phyloP scores from a whole-genome alignment of 345 rosid species.

The Salix arbutifolia region DNA sequence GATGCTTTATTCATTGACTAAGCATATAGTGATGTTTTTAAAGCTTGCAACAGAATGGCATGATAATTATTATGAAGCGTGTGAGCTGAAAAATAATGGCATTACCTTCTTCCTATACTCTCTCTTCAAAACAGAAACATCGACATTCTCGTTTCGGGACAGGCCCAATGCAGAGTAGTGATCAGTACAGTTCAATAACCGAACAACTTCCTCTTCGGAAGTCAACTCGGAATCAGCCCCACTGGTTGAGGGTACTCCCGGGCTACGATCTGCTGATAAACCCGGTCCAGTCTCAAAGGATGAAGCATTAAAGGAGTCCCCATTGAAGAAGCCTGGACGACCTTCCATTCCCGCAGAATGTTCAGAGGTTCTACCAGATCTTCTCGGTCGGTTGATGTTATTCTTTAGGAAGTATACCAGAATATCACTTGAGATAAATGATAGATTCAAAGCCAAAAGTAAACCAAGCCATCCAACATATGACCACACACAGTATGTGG shows the following conservation, averaged over 20 bases:
- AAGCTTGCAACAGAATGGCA: slow-evolving; percentile 3
- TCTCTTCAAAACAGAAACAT: slow-evolving; percentile 62
- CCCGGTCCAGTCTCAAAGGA: slow-evolving; percentile 61
- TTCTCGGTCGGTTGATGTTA: slow-evolving; percentile 47
- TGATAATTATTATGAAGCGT: background rate
- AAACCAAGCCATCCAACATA: slow-evolving; percentile 85
- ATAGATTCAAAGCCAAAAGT: slow-evolving; percentile 73
- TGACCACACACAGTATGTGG: slow-evolving; percentile 72
- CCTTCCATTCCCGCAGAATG: slow-evolving; percentile 46
- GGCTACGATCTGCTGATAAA: slow-evolving; percentile 53
- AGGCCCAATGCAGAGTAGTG: slow-evolving; percentile 82
- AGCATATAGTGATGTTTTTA: background rate
- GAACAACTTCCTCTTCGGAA: slow-evolving; percentile 87
- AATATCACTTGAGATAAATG: slow-evolving; percentile 87
- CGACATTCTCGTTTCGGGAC: slow-evolving; percentile 59
- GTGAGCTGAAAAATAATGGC: slow-evolving; percentile 9
- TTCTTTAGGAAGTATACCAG: slow-evolving; percentile 72
- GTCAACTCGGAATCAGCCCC: slow-evolving; percentile 75
- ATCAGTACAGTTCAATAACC: slow-evolving; percentile 74
- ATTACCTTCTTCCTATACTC: slow-evolving; percentile 93
- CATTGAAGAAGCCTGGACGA: slow-evolving; percentile 35
- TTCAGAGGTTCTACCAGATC: slow-evolving; percentile 35
- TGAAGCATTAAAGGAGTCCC: slow-evolving; percentile 50
- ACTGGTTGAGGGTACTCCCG: slow-evolving; percentile 83
- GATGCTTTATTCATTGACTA: background rate